A percentile compares a stretch with the other conserved stretches of the same genome.
phyloP scores from a whole-genome alignment of 2,329 filamentous ascomycete species.

The Diplodia seriata region DNA sequence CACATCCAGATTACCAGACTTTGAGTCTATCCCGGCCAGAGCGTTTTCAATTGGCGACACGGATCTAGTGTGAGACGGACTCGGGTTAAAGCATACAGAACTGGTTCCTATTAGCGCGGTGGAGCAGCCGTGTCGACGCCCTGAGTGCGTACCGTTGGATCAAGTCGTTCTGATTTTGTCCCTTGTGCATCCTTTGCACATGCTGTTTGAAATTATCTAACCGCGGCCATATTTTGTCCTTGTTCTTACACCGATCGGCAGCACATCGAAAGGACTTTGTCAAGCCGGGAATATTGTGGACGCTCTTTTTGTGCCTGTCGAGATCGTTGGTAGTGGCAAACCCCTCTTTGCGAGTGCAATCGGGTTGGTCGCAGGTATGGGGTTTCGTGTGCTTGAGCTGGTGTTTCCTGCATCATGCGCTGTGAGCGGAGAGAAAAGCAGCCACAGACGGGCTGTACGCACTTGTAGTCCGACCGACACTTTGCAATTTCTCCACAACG shows the following conservation, averaged over 20 bases:
- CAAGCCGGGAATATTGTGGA: constrained; percentile 62
- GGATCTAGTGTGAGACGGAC: constrained; percentile 30
- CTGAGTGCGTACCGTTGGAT: constrained; percentile 53
- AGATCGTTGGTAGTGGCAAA: constrained; percentile 85
- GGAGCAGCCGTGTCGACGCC: not conserved
- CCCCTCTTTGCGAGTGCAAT: constrained; percentile 67
- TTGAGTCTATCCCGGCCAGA: constrained; percentile 43
- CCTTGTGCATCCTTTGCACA: constrained; percentile 70
- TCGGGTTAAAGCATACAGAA: constrained; percentile 35
- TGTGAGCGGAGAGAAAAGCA: not conserved
- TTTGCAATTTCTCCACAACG: constrained; percentile 41
- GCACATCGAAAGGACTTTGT: constrained; percentile 66
- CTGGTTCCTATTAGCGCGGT: constrained; percentile 34
- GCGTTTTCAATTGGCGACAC: constrained; percentile 43
- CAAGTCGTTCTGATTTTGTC: constrained; percentile 54
- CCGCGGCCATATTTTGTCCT: constrained; percentile 76
- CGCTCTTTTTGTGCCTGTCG: constrained; percentile 76
- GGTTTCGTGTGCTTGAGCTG: constrained; percentile 72
- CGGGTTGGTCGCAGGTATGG: constrained; percentile 64
- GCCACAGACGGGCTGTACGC: constrained; percentile 34
- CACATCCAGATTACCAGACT: not conserved
- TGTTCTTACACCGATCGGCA: constrained; percentile 62
- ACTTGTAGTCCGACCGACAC: constrained; percentile 49
- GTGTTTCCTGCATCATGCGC: constrained; percentile 69
- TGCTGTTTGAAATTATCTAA: constrained; percentile 88